phyloP scores from a whole-genome alignment of 345 rosid genomes.

The Brassica juncea region DNA sequence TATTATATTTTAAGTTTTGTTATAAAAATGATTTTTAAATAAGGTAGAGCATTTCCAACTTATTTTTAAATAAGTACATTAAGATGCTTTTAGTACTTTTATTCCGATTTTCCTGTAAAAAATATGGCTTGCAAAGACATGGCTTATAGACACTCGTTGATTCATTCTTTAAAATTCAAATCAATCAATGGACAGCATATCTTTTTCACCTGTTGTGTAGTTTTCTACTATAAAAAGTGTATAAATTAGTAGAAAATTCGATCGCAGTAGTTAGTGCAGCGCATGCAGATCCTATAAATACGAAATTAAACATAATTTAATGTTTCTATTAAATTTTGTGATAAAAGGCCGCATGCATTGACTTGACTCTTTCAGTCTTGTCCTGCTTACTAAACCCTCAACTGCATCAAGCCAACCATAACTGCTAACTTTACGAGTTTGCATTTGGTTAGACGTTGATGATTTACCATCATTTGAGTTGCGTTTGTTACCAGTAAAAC shows the following conservation, averaged over 20 bases:
- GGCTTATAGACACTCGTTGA: slow-evolving; percentile 20
- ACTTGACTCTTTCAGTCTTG: slow-evolving; percentile 32
- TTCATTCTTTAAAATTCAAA: slow-evolving; percentile 16
- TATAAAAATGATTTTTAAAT: too few relatives aligned
- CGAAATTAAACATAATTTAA: neutral
- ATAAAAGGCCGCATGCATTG: slow-evolving; percentile 23
- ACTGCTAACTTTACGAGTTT: neutral
- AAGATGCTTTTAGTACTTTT: neutral
- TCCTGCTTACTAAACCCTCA: slow-evolving; percentile 6
- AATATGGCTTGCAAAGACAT: neutral
- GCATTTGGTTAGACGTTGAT: slow-evolving; percentile 9
- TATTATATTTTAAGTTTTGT: neutral
- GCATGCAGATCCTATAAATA: neutral
- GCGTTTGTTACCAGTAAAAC: neutral
- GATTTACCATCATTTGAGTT: neutral
- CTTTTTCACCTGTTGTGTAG: neutral
- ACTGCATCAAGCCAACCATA: slow-evolving; percentile 12
- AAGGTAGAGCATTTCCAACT: too few relatives aligned
- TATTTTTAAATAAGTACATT: too few relatives aligned
- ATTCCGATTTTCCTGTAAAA: neutral
- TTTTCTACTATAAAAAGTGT: neutral
- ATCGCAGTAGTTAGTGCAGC: slow-evolving; percentile 15
- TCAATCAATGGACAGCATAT: neutral
- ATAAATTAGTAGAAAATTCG: neutral
- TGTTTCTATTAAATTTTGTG: neutral